Conservation (phyloP, 2,329 filamentous ascomycete genomes). For the Xylariaceae sp. region DNA sequence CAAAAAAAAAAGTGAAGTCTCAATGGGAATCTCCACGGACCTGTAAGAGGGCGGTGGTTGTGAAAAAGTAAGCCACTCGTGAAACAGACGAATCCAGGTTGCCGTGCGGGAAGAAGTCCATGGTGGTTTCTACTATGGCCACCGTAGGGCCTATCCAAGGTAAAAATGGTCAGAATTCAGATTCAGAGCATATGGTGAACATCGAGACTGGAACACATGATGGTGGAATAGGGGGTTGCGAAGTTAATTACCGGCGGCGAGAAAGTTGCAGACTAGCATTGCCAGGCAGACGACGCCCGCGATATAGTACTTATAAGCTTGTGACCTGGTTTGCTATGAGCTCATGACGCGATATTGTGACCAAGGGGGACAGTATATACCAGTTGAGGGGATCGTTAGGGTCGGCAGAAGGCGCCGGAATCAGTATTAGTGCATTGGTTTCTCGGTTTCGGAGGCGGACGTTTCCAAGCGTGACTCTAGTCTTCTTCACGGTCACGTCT, state of each 20-base stretch:
- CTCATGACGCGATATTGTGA: not conserved
- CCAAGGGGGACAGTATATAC: slow-evolving; percentile 11
- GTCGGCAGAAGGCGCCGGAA: slow-evolving; percentile 31
- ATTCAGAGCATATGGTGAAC: too few relatives aligned
- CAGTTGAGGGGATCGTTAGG: slow-evolving; percentile 36
- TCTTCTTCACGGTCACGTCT: slow-evolving; percentile 5
- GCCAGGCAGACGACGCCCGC: slow-evolving; percentile 45
- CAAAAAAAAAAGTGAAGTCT: too few relatives aligned
- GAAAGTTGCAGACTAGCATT: slow-evolving; percentile 52
- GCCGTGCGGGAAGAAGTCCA: slow-evolving; percentile 40
- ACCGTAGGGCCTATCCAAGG: slow-evolving; percentile 37
- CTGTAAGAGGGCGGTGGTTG: slow-evolving; percentile 43
- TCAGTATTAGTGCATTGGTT: slow-evolving; percentile 34
- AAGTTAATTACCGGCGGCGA: slow-evolving; percentile 48
- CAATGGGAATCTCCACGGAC: slow-evolving; percentile 17
- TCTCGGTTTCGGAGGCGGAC: slow-evolving; percentile 37
- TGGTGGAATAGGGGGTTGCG: too few relatives aligned
- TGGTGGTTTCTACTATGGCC: slow-evolving; percentile 42
- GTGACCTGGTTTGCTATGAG: slow-evolving; percentile 30
- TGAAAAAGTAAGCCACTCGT: slow-evolving; percentile 49
- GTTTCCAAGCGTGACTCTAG: slow-evolving; percentile 33
- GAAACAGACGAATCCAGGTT: slow-evolving; percentile 32
- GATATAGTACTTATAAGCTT: slow-evolving; percentile 45
- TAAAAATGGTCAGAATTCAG: too few relatives aligned
- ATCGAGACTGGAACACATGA: too few relatives aligned